phyloP scores from a whole-genome alignment of 2,329 filamentous ascomycete species.

The Cladosporium sp. region DNA sequence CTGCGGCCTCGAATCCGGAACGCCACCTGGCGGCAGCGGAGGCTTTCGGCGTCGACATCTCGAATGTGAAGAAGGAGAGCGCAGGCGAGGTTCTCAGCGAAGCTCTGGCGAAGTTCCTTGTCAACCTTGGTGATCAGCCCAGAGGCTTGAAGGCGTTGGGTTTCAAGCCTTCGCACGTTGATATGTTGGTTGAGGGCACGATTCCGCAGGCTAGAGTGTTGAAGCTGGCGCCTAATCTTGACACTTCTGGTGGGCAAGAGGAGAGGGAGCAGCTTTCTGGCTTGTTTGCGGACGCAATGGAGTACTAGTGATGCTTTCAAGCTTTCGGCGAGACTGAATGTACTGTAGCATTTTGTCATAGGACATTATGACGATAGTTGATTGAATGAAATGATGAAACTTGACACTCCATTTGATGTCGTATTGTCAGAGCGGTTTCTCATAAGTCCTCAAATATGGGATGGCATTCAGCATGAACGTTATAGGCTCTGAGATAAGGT shows the following conservation, averaged over 20 bases:
- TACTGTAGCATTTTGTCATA: too few species aligned
- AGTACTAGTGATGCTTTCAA: too few species aligned
- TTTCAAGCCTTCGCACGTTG: conserved; percentile 71
- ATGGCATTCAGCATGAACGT: too few species aligned
- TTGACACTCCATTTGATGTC: too few species aligned
- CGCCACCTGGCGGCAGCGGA: conserved; percentile 87
- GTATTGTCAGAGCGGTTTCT: too few species aligned
- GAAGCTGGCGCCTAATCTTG: conserved; percentile 81
- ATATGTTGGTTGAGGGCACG: conserved; percentile 85
- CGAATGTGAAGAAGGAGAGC: conserved; percentile 80
- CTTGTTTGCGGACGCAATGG: conserved; percentile 47
- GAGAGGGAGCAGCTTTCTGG: conserved; percentile 46
- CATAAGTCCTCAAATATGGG: too few species aligned
- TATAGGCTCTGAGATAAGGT: too few species aligned
- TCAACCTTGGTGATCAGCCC: conserved; percentile 84
- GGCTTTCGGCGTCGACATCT: conserved; percentile 84
- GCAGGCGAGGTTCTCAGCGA: conserved; percentile 86
- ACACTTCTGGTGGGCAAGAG: conserved; percentile 41
- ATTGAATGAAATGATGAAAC: too few species aligned
- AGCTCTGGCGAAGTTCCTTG: conserved; percentile 75
- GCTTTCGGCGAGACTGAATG: too few species aligned
- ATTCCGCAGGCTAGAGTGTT: conserved; percentile 87
- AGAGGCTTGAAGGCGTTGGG: conserved; percentile 78
- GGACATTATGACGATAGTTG: too few species aligned
- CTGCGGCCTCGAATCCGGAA: conserved; percentile 84